phyloP scores from a whole-genome alignment of 495 filamentous ascomycete species.

The Aspergillus bertholletiae region DNA sequence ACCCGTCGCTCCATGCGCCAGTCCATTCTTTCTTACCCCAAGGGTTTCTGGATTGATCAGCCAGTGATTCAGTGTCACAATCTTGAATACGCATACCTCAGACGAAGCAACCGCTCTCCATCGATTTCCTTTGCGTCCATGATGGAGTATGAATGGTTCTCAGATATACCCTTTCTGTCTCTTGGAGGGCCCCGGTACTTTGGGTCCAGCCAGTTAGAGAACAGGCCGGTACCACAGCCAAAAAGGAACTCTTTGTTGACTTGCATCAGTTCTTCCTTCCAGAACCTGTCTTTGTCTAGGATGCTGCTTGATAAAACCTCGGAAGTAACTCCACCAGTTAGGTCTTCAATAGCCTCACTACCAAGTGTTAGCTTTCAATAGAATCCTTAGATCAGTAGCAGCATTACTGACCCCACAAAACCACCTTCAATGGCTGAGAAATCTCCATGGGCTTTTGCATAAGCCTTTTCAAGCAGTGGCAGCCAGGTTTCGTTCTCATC shows the following conservation, averaged over 20 bases:
- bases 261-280: constrained; percentile 78
- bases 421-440: constrained; percentile 82
- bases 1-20: constrained; percentile 82
- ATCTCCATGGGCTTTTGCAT: constrained; percentile 92
- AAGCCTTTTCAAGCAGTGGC: constrained; percentile 90
- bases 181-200: constrained; percentile 32
- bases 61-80: background rate
- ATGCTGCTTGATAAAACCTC: constrained; percentile 79
- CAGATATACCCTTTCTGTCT: constrained; percentile 69
- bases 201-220: constrained; percentile 51
- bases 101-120: constrained; percentile 66
- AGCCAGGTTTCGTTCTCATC: constrained; percentile 92
- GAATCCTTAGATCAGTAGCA: background rate
- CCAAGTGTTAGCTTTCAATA: constrained; percentile 1
- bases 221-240: constrained; percentile 69
- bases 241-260: constrained; percentile 89
- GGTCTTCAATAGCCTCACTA: constrained; percentile 86
- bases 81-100: constrained; percentile 43
- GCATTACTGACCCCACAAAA: constrained; percentile 57
- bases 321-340: constrained; percentile 87
- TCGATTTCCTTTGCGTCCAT: constrained; percentile 77
- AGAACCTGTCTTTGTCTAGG: constrained; percentile 83
- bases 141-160: constrained; percentile 87
- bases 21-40: constrained; percentile 87
- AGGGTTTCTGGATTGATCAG: constrained; percentile 60